A percentile compares a stretch with the other conserved stretches of the same genome.
Evolutionary conservation across 768 basidiomycete genomes (phyloP).

Genomic region (Galerina sulciceps): DNA sequence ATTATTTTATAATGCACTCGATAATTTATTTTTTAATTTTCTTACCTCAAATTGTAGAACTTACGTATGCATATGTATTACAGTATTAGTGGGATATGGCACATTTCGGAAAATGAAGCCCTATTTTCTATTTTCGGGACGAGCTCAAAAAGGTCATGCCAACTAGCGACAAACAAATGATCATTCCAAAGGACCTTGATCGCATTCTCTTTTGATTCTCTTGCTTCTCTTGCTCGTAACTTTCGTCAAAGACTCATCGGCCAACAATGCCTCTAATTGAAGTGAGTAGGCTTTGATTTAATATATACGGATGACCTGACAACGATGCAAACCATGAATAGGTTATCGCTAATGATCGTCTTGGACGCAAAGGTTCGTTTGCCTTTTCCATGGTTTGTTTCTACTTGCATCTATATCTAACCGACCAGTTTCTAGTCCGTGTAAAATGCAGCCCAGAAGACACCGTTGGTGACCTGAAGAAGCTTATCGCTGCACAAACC

Average conservation of each 20-base stretch:
- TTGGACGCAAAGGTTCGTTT: slow-evolving; percentile 84
- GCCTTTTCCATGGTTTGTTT: slow-evolving; percentile 2
- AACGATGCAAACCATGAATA: slow-evolving; percentile 32
- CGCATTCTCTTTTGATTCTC: neutral
- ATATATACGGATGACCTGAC: neutral
- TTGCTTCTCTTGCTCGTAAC: neutral
- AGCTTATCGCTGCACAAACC: slow-evolving; percentile 94
- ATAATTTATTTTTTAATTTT: too few relatives aligned
- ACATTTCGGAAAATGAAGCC: too few relatives aligned
- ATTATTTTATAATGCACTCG: too few relatives aligned
- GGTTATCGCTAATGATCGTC: slow-evolving; percentile 95
- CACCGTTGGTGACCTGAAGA: slow-evolving; percentile 97
- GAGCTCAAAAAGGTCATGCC: too few relatives aligned
- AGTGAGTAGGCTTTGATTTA: slow-evolving; percentile 29
- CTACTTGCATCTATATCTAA: neutral
- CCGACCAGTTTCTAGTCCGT: slow-evolving; percentile 68
- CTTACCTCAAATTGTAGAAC: too few relatives aligned
- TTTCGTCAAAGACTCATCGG: neutral
- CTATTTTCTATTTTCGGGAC: too few relatives aligned
- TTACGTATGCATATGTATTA: too few relatives aligned
- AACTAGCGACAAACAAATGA: too few relatives aligned
- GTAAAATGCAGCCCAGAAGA: slow-evolving; percentile 96
- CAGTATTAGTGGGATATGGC: too few relatives aligned
- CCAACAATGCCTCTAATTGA: slow-evolving; percentile 59
- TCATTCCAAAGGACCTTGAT: too few relatives aligned